phyloP scores from a whole-genome alignment of 441 rosid species.

The Pelargonium australe region DNA sequence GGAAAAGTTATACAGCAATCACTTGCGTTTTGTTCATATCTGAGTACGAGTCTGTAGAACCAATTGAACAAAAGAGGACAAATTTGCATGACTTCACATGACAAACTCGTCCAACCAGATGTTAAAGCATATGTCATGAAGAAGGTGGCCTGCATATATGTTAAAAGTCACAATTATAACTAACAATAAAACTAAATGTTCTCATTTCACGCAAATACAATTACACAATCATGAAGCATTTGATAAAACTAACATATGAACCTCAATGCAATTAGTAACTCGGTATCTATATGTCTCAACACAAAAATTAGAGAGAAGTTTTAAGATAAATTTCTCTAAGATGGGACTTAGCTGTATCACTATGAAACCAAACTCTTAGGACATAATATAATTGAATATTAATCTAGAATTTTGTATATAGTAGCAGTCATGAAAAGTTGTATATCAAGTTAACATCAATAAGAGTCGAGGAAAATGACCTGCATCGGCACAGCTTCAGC shows the following conservation, averaged over 20 bases:
- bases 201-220: not conserved
- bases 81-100: slow-evolving; percentile 75
- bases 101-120: slow-evolving; percentile 92
- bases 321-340: not conserved
- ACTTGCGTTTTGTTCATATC: slow-evolving; percentile 36
- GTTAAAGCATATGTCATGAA: slow-evolving; percentile 88
- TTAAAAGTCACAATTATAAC: slow-evolving; percentile 11
- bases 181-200: not conserved
- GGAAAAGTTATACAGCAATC: slow-evolving; percentile 58
- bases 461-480: slow-evolving; percentile 34
- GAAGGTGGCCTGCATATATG: slow-evolving; percentile 69
- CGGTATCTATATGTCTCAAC: not conserved
- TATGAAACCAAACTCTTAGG: not conserved
- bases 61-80: slow-evolving; percentile 50
- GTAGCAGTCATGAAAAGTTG: not conserved
- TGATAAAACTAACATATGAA: not conserved
- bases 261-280: not conserved
- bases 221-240: not conserved
- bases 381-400: not conserved
- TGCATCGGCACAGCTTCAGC: slow-evolving; percentile 77
- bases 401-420: not conserved
- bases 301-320: not conserved
- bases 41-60: slow-evolving; percentile 31
- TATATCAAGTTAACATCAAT: slow-evolving; percentile 10
- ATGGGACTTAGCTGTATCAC: not conserved